phyloP scores from a whole-genome alignment of 495 filamentous ascomycete genomes.

The Hypoxylon fuscum region DNA sequence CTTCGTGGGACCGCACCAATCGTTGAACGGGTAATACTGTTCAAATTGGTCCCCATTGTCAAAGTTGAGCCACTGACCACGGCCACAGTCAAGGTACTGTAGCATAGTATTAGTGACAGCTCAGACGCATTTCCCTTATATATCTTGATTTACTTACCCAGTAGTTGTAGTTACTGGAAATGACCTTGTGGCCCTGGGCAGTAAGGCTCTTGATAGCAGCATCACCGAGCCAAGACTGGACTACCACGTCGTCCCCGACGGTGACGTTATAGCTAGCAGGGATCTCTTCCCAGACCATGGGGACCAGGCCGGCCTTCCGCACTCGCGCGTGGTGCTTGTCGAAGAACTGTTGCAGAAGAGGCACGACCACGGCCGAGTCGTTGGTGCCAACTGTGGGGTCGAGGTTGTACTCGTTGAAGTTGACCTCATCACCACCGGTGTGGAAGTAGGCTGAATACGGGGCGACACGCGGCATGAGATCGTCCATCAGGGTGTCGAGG shows the following conservation, averaged over 20 bases:
- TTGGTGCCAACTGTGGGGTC: conserved; percentile 75
- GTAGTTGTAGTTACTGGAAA: conserved; percentile 78
- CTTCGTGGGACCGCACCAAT: conserved; percentile 79
- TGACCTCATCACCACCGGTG: conserved; percentile 85
- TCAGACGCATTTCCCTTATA: background rate
- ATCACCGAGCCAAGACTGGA: conserved; percentile 77
- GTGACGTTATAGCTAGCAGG: conserved; percentile 77
- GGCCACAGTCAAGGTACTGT: conserved; percentile 83
- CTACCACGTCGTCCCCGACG: conserved; percentile 66
- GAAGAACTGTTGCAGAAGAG: conserved; percentile 76
- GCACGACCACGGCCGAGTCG: conserved; percentile 65
- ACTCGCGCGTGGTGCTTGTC: conserved; percentile 70
- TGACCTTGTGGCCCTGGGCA: conserved; percentile 68
- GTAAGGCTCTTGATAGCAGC: conserved; percentile 63
- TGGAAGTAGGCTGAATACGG: conserved; percentile 79
- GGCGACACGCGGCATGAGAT: conserved; percentile 74
- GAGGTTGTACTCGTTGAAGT: conserved; percentile 74
- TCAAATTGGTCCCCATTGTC: conserved; percentile 52
- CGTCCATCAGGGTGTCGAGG: conserved; percentile 71
- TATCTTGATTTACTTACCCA: conserved; percentile 61
- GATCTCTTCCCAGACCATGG: conserved; percentile 86
- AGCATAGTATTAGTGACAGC: conserved; percentile 8
- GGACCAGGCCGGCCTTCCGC: conserved; percentile 65
- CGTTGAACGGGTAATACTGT: conserved; percentile 70
- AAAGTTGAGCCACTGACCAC: conserved; percentile 79